These are phyloP conservation scores for Chaetomium tenue DNA, from an alignment of 495 filamentous ascomycete species.

Conservation along the genomic window DNA sequence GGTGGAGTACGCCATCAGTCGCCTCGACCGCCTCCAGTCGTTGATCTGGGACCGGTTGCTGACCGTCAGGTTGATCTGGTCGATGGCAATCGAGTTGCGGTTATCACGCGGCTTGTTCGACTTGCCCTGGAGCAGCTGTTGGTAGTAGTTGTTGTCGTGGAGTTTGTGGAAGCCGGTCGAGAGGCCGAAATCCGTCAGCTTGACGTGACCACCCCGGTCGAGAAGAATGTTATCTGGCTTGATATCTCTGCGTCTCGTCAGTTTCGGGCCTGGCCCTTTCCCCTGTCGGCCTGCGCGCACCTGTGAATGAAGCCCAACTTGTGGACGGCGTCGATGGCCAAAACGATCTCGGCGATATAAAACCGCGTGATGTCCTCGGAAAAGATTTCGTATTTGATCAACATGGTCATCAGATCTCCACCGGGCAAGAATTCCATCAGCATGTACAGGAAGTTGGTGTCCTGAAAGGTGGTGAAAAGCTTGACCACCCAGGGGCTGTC, in stretches of 20 bases:
- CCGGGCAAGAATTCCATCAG: conserved; percentile 99
- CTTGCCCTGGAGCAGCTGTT: conserved; percentile 82
- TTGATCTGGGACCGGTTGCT: conserved; percentile 96
- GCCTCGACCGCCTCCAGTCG: conserved; percentile 93
- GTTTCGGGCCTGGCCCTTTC: neutral
- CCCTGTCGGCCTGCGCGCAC: conserved; percentile 45
- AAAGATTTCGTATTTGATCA: conserved; percentile 99
- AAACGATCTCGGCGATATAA: conserved; percentile 97
- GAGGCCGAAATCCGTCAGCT: conserved; percentile 96
- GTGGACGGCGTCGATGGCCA: conserved; percentile 97
- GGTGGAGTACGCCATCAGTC: conserved; percentile 95
- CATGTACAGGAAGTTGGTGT: conserved; percentile 92
- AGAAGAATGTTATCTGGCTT: conserved; percentile 99
- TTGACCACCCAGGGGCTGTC: conserved; percentile 99
- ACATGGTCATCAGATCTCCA: conserved; percentile 99
- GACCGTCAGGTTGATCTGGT: conserved; percentile 97
- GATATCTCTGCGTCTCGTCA: conserved; percentile 71
- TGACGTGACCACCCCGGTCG: conserved; percentile 93
- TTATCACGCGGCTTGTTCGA: conserved; percentile 69
- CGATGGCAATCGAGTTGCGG: conserved; percentile 87
- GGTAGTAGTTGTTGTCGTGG: conserved; percentile 97
- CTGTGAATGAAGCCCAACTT: conserved; percentile 98
- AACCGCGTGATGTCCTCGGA: conserved; percentile 98
- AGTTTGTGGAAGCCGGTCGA: conserved; percentile 97
- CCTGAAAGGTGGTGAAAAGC: conserved; percentile 96